Evolutionary conservation across 257 asterid genomes (phyloP), one percentile per base, ranked within the genome.

Genomic region (Agastache rugosa): DNA sequence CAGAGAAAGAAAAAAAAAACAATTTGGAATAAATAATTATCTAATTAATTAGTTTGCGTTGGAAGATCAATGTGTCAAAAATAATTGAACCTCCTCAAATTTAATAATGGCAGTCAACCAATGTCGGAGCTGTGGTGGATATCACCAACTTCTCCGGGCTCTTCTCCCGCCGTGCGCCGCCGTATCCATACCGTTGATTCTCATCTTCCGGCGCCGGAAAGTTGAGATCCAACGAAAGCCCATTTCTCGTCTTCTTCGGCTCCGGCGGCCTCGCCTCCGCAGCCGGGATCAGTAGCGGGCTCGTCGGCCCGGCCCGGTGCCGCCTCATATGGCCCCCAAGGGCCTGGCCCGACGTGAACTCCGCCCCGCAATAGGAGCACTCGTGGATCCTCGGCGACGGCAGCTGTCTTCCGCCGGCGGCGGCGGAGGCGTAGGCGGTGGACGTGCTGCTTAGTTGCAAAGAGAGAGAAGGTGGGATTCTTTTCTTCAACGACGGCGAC

Each of bases 181-280:
- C 77, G 53, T 79, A 66, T 31, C 77, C 81, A 44, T 68, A 75
- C 70, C 72, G 81, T 10, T 62, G 78, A 34, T 69, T 79, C 74
- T 85, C 90, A 44, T 85, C 90, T 47, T 78, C 89, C 4, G 90
- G 91, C 8, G 93, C 93, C 16, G 92, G 96, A 50, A 85, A 93
- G 34, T 92, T 92, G 31, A 92, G 95, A 87, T 92, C 97, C 85
- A 92, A 74, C 3, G 87, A 73, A 51, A 88, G 79, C 14, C 82
- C 80, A 12, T 35, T 83, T 74, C 72, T 71, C 44, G 65, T 56
- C 62, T 51, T 80, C 61, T 68, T 84, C 15, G 63, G 3, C 51
- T 63, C 78, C 12, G 73, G 70, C 39, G 67, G 59, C 5, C 67
- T 54, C 14, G 45, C 60, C n/a, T 75, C 87, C 78, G 45, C 67